phyloP scores from a whole-genome alignment of 306 rosid genomes.

The Cicer pinnatifidum region DNA sequence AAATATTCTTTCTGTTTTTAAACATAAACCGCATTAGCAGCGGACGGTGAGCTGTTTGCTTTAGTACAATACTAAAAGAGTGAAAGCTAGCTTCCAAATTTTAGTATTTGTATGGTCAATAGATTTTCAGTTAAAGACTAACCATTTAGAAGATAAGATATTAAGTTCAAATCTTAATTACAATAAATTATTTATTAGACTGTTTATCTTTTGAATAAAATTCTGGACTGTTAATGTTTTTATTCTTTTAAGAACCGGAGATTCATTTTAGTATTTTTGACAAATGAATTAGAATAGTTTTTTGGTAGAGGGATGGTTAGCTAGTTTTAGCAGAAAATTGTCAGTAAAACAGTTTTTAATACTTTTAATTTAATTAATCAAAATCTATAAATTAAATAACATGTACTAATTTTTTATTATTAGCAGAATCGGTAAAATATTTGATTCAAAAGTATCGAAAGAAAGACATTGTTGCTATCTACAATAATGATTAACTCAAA shows the following conservation, averaged over 20 bases:
- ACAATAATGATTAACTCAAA: too few relatives aligned
- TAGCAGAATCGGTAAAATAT: neutral
- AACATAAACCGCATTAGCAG: slow-evolving; percentile 2
- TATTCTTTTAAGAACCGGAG: too few relatives aligned
- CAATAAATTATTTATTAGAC: too few relatives aligned
- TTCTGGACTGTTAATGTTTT: too few relatives aligned
- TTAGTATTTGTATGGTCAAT: too few relatives aligned
- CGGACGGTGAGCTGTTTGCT: slow-evolving; percentile 20
- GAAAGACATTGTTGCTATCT: neutral
- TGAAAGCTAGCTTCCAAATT: too few relatives aligned
- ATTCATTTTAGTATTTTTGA: neutral
- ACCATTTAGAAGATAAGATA: too few relatives aligned
- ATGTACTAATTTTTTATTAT: neutral
- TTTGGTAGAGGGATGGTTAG: neutral
- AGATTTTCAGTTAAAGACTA: too few relatives aligned
- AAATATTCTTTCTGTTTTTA: slow-evolving; percentile 21
- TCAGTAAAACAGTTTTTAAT: neutral
- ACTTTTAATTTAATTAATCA: neutral
- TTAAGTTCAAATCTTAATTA: too few relatives aligned
- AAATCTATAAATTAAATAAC: too few relatives aligned
- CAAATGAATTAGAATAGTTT: neutral
- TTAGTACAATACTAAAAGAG: slow-evolving; percentile 6
- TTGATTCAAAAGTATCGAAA: neutral
- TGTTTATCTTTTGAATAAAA: too few relatives aligned
- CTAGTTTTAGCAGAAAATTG: neutral